A percentile compares a stretch with the other conserved stretches of the same genome.
Evolutionary conservation across 345 rosid species (phyloP).

Genomic region (Euphorbia lathyris): DNA sequence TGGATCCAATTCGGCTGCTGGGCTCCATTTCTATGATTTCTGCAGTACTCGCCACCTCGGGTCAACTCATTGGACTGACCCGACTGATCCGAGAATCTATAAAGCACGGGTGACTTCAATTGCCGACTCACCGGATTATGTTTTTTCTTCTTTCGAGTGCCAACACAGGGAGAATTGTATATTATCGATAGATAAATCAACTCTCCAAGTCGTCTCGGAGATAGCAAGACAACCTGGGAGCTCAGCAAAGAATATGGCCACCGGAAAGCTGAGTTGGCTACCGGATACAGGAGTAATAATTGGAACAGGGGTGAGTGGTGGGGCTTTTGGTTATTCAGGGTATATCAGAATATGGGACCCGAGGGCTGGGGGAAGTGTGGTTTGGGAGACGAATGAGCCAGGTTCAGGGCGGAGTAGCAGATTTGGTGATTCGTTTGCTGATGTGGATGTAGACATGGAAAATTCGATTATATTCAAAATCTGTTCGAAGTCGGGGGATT

Average conservation of each 20-base stretch:
- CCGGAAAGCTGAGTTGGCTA: slow-evolving; percentile 70
- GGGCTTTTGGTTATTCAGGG: slow-evolving; percentile 87
- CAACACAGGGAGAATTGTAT: slow-evolving; percentile 74
- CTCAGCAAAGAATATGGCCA: slow-evolving; percentile 53
- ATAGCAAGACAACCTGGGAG: slow-evolving; percentile 68
- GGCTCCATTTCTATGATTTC: slow-evolving; percentile 81
- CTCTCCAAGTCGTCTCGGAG: slow-evolving; percentile 57
- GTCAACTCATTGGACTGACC: slow-evolving; percentile 77
- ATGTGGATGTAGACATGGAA: slow-evolving; percentile 62
- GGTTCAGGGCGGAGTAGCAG: slow-evolving; percentile 89
- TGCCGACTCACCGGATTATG: slow-evolving; percentile 47
- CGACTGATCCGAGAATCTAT: slow-evolving; percentile 74
- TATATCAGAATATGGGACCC: slow-evolving; percentile 89
- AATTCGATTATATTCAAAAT: slow-evolving; percentile 56
- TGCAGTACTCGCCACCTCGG: slow-evolving; percentile 54
- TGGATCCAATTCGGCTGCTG: slow-evolving; percentile 62
- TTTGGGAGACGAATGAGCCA: slow-evolving; percentile 93
- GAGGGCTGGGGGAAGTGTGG: slow-evolving; percentile 41
- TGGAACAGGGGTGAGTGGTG: slow-evolving; percentile 54
- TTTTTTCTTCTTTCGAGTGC: slow-evolving; percentile 72
- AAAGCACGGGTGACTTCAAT: slow-evolving; percentile 67
- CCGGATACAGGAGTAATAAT: slow-evolving; percentile 41
- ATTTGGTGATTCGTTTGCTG: slow-evolving; percentile 84
- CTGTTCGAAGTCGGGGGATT: slow-evolving; percentile 84
- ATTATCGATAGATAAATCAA: slow-evolving; percentile 70